Evolutionary conservation across 148 eudicot species (phyloP), one percentile per base, ranked within the genome.

Genomic region (Rhododendron mucronatum): DNA sequence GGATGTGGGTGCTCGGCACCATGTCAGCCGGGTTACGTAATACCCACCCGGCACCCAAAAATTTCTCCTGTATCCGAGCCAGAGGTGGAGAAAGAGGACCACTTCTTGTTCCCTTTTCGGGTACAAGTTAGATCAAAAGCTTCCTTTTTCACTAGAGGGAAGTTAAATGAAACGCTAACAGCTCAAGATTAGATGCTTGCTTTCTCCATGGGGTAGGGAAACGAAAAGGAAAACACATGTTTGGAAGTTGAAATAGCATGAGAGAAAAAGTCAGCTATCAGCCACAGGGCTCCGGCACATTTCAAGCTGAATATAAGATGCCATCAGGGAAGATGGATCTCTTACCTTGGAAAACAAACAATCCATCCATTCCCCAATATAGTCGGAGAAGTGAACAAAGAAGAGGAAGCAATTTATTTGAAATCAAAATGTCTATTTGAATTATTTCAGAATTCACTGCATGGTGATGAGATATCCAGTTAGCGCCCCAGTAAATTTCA

Each of bases 61-160:
- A 37, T 37, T 37, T 37, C 39, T 37, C 39, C 39, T 69, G 81
- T 45, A 86, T 74, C n/a, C 88, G 89, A 35, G 8, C 91, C 89
- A 26, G 88, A 85, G 57, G 83, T 86, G 20, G 63, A 55, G 87
- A 87, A 37, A 83, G 75, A 50, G 28, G 57, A 10, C 84, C 82
- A 11, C 82, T 69, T 26, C 79, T 82, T 30, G 71, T 57, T 15
- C 3, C 20, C 18, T 57, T 57, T 57, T 57, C n/a, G 30, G 71
- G 30, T n/a, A n/a, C 30, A n/a, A 65, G 71, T 65, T n/a, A 26
- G 28, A 67, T 67, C 74, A 26, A 67, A 65, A 26, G 33, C 74
- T 26, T n/a, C 33, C 28, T 26, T 67, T 26, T 26, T 3, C 74
- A 67, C 1, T 67, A 2, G 74, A 67, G 69, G 28, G 23, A 63